phyloP scores from a whole-genome alignment of 2,329 filamentous ascomycete species.

The Pestalotiopsis sp. region DNA sequence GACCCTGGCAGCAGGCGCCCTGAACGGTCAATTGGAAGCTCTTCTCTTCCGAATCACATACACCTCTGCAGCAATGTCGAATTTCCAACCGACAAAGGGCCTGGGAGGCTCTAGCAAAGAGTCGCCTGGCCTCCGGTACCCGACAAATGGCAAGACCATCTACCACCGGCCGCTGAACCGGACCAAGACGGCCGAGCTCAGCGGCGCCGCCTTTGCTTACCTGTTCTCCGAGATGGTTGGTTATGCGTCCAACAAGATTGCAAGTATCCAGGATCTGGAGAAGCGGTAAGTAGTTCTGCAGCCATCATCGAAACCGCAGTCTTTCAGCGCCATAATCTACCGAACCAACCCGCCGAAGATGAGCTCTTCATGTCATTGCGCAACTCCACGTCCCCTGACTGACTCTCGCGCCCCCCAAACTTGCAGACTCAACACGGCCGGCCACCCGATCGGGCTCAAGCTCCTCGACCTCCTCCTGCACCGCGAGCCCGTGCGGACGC shows the following conservation, averaged over 20 bases:
- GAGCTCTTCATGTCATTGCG: constrained; percentile 1
- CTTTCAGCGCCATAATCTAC: not conserved
- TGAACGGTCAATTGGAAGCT: not conserved
- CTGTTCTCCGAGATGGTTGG: constrained; percentile 95
- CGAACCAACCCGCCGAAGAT: not conserved
- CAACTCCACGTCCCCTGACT: not conserved
- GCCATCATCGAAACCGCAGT: not conserved
- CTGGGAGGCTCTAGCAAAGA: constrained; percentile 46
- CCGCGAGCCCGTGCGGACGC: constrained; percentile 70
- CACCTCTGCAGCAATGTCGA: constrained; percentile 43
- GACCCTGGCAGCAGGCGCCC: not conserved
- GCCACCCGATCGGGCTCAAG: constrained; percentile 90
- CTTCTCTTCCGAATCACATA: not conserved
- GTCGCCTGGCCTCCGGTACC: constrained; percentile 73
- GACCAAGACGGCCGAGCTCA: constrained; percentile 83
- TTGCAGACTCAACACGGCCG: constrained; percentile 82
- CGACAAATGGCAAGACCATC: constrained; percentile 94
- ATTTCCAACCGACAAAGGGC: constrained; percentile 48
- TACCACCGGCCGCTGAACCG: constrained; percentile 95
- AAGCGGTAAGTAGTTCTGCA: constrained; percentile 64
- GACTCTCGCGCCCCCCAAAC: not conserved
- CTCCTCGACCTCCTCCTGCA: constrained; percentile 94
- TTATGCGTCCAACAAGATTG: constrained; percentile 89
- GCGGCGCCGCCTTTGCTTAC: constrained; percentile 92
- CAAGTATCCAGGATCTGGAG: constrained; percentile 91